A percentile compares a stretch with the other conserved stretches of the same genome.
phyloP scores from a whole-genome alignment of 805 yeast genomes.

The Metschnikowia kunwiensis region DNA sequence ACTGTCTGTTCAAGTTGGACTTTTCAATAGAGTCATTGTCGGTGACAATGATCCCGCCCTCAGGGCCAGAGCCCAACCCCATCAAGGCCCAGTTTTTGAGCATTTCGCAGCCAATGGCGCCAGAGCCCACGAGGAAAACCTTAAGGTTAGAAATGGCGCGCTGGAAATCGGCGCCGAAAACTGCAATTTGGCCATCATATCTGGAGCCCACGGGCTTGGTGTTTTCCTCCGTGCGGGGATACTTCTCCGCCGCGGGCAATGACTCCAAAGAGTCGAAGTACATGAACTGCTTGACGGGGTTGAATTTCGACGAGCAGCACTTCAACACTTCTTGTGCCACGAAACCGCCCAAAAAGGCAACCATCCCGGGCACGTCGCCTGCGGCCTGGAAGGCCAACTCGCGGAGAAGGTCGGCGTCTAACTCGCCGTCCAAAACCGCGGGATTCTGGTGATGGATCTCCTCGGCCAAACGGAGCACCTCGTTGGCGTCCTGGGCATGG shows the following conservation, averaged over 20 bases:
- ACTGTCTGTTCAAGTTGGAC: slow-evolving; percentile 94
- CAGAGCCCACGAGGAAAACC: slow-evolving; percentile 92
- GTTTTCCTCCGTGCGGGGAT: slow-evolving; percentile 63
- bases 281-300: slow-evolving; percentile 88
- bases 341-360: slow-evolving; percentile 89
- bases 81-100: slow-evolving; percentile 96
- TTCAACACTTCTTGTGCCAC: slow-evolving; percentile 96
- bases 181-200: slow-evolving; percentile 94
- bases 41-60: slow-evolving; percentile 81
- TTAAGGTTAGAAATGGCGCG: slow-evolving; percentile 69
- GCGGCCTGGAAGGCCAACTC: slow-evolving; percentile 81
- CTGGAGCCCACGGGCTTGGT: slow-evolving; percentile 76
- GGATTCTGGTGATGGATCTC: slow-evolving; percentile 58
- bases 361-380: slow-evolving; percentile 89
- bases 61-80: slow-evolving; percentile 90
- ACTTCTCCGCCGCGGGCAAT: slow-evolving; percentile 59
- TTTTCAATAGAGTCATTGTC: slow-evolving; percentile 95
- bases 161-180: slow-evolving; percentile 79
- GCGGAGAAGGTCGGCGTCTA: slow-evolving; percentile 63
- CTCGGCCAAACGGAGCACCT: slow-evolving; percentile 56
- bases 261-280: slow-evolving; percentile 95
- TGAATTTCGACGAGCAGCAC: slow-evolving; percentile 91
- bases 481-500: slow-evolving; percentile 69
- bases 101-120: slow-evolving; percentile 99
- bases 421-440: slow-evolving; percentile 48